phyloP scores from a whole-genome alignment of 306 rosid species.

The Cyclanthera cordifolia region DNA sequence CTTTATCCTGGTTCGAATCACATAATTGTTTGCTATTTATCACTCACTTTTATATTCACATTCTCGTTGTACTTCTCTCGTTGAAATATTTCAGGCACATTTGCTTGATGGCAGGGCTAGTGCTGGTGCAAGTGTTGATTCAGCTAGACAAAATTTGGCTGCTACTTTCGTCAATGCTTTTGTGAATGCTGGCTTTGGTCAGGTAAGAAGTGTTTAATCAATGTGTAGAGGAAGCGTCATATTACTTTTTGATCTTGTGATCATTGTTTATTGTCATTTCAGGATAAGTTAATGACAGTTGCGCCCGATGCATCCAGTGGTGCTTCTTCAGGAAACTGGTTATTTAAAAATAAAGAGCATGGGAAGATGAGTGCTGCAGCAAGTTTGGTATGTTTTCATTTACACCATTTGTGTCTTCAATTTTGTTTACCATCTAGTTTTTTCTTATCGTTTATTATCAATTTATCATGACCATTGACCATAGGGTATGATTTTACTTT shows the following conservation, averaged over 20 bases:
- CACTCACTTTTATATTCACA: background rate
- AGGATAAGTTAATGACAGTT: slow-evolving; percentile 95
- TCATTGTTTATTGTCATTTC: slow-evolving; percentile 16
- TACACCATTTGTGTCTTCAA: background rate
- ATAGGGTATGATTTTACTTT: slow-evolving; percentile 80
- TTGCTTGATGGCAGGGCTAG: slow-evolving; percentile 97
- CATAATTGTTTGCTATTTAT: background rate
- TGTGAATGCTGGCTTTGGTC: slow-evolving; percentile 99
- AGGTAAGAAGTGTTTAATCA: slow-evolving; percentile 33
- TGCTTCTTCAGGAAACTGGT: slow-evolving; percentile 83
- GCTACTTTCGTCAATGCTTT: slow-evolving; percentile 97
- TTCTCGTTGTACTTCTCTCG: background rate
- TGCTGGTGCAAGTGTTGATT: slow-evolving; percentile 98
- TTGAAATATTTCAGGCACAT: slow-evolving; percentile 56
- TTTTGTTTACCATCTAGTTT: background rate
- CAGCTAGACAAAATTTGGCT: slow-evolving; percentile 98
- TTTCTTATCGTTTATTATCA: slow-evolving; percentile 13
- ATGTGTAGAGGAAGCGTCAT: slow-evolving; percentile 10
- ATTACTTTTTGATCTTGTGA: background rate
- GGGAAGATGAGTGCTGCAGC: slow-evolving; percentile 99
- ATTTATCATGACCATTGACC: too few species aligned
- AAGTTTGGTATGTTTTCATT: slow-evolving; percentile 57
- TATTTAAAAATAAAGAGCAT: slow-evolving; percentile 93
- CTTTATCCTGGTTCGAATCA: too few species aligned
- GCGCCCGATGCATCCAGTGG: slow-evolving; percentile 61